Evolutionary conservation across 148 eudicot species (phyloP), one percentile per base, ranked within the genome.

Genomic region (Pouteria glomerata): DNA sequence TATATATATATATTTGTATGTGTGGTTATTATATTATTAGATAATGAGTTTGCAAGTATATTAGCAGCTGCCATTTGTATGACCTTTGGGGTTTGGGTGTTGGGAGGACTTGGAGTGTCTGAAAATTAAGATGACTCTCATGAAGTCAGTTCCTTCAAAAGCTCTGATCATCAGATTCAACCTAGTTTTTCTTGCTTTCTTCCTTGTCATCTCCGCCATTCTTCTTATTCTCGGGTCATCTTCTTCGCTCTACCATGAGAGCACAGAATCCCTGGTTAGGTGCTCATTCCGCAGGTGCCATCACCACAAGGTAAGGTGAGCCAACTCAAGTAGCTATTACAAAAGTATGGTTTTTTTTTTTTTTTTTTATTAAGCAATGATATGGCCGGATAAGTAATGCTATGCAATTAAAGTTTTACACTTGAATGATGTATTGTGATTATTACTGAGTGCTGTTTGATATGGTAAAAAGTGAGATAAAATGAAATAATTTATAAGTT

Each of bases 291-390:
- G 83, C 53, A 85, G 79, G 21, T 91, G 97, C 72, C 91, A 84
- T 80, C 97, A 78, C 90, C 97, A 78, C 90, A 86, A 91, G 98
- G 98, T 94, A 84, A 94, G 95, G 96, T 95, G 89, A 89, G 97
- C 85, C 64, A 45, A 29, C 55, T 57, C 63, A 48, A 68, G 57
- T 50, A 24, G 57, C 11, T 51, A 19, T 51, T 51, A 12, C 48
- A 44, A 7, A 12, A 44, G 11, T 44, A 44, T 15, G 13, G 13
- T 10, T 15, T 8, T 8, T 8, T 51, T 16, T n/a, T 18, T 51
- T 51, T 51, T 51, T 51, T 23, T 51, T 51, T 6, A 16, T 51
- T 51, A 51, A n/a, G n/a, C n/a, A n/a, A n/a, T n/a, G n/a, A n/a
- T n/a, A n/a, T n/a, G n/a, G n/a, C n/a, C n/a, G n/a, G n/a, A n/a